Conservation (phyloP, 805 yeast genomes). For the Clavispora phyllophila region DNA sequence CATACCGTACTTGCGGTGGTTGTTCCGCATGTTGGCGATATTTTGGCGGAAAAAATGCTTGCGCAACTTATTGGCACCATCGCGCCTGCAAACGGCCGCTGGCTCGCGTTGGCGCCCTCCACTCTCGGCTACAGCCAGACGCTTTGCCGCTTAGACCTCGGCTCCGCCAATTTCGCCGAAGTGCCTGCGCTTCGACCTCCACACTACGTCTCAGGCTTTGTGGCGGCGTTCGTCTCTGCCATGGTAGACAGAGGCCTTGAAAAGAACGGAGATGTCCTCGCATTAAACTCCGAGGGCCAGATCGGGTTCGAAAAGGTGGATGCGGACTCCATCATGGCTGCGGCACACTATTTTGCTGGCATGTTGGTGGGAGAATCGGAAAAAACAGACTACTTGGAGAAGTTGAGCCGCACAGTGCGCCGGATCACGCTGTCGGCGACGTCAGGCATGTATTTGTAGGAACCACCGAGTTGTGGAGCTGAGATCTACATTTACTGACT, state of each 20-base stretch:
- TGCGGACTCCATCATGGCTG: conserved; percentile 37
- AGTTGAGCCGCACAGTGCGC: conserved; percentile 18
- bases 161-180: conserved; percentile 6
- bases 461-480: no score
- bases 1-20: conserved; percentile 13
- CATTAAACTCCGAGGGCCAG: conserved; percentile 57
- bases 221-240: conserved; percentile 41
- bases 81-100: conserved; percentile 8
- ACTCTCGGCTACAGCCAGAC: conserved; percentile 26
- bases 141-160: conserved; percentile 19
- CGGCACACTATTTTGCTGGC: conserved; percentile 5
- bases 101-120: conserved; percentile 37
- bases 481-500: no score
- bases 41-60: conserved; percentile 27
- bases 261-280: conserved; percentile 15
- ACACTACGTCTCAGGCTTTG: conserved; percentile 53
- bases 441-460: conserved; percentile 23
- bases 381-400: conserved; percentile 6
- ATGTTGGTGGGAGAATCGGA: conserved; percentile 2
- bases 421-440: conserved; percentile 21
- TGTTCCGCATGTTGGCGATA: conserved; percentile 35
- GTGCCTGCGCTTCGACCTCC: conserved; percentile 48
- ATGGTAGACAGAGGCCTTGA: conserved; percentile 3
- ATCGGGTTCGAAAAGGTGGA: conserved; percentile 54
- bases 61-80: conserved; percentile 18